Percentiles rank a stretch among this genome's conserved stretches.
phyloP scores from a whole-genome alignment of 768 basidiomycete genomes.

The Neoboletus subvelutipes region DNA sequence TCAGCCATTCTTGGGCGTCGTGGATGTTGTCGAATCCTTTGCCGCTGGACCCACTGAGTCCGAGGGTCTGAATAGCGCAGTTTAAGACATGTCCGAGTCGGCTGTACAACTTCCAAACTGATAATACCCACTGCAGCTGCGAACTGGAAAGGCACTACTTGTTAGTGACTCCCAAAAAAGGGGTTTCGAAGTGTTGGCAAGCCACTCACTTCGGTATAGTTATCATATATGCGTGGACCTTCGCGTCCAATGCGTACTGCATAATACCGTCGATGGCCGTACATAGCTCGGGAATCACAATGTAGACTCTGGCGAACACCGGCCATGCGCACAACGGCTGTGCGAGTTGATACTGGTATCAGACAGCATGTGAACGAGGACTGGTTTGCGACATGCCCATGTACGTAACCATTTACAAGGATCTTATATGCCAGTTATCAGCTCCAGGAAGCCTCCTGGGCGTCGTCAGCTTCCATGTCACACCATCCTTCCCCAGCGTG shows the following conservation, averaged over 20 bases:
- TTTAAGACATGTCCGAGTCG: background rate
- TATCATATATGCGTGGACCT: constrained; percentile 34
- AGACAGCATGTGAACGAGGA: background rate
- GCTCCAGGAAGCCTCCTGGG: constrained; percentile 33
- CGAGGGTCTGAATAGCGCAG: constrained; percentile 21
- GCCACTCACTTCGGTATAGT: constrained; percentile 26
- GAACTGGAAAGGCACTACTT: constrained; percentile 17
- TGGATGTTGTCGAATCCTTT: constrained; percentile 32
- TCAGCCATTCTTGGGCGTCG: constrained; percentile 30
- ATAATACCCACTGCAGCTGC: constrained; percentile 21
- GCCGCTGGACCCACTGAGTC: constrained; percentile 33
- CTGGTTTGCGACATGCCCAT: background rate
- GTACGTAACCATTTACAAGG: constrained; percentile 5
- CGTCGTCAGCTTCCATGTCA: constrained; percentile 39
- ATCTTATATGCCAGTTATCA: background rate
- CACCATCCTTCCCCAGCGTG: constrained; percentile 19
- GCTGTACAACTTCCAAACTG: background rate
- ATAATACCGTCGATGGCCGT: constrained; percentile 28
- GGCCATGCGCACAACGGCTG: background rate
- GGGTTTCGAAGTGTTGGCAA: background rate
- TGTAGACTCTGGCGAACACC: background rate
- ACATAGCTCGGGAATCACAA: constrained; percentile 7
- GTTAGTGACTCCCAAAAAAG: background rate
- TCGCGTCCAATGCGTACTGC: constrained; percentile 36
- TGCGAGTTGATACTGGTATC: background rate